Percentiles rank a stretch among this genome's conserved stretches.
phyloP scores from a whole-genome alignment of 345 rosid genomes.

The Physaria fendleri region DNA sequence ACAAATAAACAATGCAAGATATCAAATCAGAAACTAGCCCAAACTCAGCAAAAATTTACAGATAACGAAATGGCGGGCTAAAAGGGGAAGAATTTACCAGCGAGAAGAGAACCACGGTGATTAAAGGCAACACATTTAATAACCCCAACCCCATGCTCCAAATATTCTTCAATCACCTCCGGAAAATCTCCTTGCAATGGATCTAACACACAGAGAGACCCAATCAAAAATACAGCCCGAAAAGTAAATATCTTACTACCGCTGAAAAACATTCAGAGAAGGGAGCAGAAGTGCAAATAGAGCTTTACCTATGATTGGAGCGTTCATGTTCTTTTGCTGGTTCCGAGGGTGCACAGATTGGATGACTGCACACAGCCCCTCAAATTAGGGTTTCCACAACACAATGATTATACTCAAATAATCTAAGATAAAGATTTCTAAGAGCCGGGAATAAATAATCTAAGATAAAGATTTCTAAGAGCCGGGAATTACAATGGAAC shows the following conservation, averaged over 20 bases:
- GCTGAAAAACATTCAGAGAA: not conserved
- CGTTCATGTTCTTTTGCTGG: constrained; percentile 18
- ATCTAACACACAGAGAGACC: constrained; percentile 34
- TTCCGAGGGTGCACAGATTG: not conserved
- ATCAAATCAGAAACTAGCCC: not conserved
- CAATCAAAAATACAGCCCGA: no score
- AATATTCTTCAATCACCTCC: constrained; percentile 92
- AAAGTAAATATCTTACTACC: not conserved
- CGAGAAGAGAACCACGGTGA: constrained; percentile 96
- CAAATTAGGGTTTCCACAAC: constrained; percentile 20
- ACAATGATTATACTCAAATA: no score
- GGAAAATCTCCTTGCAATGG: constrained; percentile 99
- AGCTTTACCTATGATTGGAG: constrained; percentile 26
- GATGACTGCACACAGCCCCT: not conserved
- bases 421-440: not conserved
- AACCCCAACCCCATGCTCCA: constrained; percentile 89
- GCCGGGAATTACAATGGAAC: not conserved
- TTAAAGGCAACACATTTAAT: constrained; percentile 95
- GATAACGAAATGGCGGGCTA: not conserved
- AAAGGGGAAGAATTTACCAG: constrained; percentile 40
- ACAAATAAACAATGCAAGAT: constrained; percentile 14
- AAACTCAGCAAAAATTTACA: not conserved
- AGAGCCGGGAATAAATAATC: not conserved
- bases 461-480: not conserved
- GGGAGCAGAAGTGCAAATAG: not conserved